Evolutionary conservation across 176 grass and related monocot species (phyloP).

Genomic region (Rhynchospora pubera): DNA sequence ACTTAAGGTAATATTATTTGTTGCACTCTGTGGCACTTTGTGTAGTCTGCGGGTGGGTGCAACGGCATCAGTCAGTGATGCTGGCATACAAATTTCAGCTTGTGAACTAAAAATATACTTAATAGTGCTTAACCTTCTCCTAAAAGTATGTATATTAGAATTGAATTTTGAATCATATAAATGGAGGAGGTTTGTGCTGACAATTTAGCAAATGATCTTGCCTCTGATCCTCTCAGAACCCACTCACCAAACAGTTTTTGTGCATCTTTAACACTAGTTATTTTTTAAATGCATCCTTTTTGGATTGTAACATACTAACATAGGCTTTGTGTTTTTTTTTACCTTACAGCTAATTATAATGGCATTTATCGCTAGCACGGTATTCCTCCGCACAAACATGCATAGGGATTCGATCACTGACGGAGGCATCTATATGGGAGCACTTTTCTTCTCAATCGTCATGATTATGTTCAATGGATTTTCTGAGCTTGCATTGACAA

Average conservation of each 20-base stretch:
- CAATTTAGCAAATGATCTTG: too few species aligned
- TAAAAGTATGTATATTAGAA: neutral
- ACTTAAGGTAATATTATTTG: too few species aligned
- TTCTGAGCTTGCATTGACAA: constrained; percentile 64
- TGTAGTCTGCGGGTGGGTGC: too few species aligned
- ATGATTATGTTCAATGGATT: constrained; percentile 85
- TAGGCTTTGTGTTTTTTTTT: neutral
- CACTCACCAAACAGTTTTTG: too few species aligned
- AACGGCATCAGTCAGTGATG: neutral
- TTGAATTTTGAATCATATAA: neutral
- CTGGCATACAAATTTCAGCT: neutral
- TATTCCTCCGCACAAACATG: constrained; percentile 83
- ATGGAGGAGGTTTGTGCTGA: constrained; percentile 6
- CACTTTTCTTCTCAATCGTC: constrained; percentile 58
- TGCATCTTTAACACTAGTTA: neutral
- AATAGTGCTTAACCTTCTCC: neutral
- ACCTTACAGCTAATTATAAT: constrained; percentile 56
- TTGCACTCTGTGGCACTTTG: too few species aligned
- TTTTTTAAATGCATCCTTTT: neutral
- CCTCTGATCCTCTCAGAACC: too few species aligned
- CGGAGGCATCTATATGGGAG: constrained; percentile 60
- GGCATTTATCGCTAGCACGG: constrained; percentile 63
- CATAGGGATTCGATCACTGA: constrained; percentile 3
- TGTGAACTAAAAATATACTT: neutral
- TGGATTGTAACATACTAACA: constrained; percentile 1